These are phyloP conservation scores for Nicotiana attenuata DNA, from an alignment of 257 asterid genomes.

Conservation along the genomic window DNA sequence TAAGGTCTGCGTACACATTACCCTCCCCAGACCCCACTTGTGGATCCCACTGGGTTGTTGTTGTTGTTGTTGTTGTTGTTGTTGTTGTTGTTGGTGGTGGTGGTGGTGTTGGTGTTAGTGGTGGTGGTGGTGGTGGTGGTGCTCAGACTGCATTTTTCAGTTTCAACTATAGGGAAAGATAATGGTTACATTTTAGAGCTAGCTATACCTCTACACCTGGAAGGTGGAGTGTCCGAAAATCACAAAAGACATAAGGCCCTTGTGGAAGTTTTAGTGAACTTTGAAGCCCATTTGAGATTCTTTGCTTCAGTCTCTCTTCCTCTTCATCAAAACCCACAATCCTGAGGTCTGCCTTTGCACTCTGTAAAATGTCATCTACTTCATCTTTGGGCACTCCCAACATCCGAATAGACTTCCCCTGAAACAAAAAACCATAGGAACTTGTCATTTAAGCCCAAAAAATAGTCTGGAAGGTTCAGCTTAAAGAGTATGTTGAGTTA, in stretches of 20 bases:
- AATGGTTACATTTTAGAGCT: neutral
- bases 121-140: no score
- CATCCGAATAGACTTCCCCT: constrained; percentile 84
- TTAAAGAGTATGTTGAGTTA: neutral
- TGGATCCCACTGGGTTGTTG: no score
- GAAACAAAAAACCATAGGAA: constrained; percentile 15
- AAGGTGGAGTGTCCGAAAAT: constrained; percentile 68
- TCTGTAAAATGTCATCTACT: constrained; percentile 66
- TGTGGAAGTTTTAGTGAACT: constrained; percentile 54
- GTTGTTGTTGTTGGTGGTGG: no score
- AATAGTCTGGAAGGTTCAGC: neutral
- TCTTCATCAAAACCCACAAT: constrained; percentile 94
- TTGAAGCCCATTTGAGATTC: constrained; percentile 32
- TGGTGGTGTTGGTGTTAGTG: no score
- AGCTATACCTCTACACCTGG: constrained; percentile 74
- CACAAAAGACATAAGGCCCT: constrained; percentile 73
- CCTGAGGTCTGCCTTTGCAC: constrained; percentile 55
- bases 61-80: no score
- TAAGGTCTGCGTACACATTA: no score
- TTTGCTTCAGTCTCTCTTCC: constrained; percentile 62
- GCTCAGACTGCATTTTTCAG: neutral
- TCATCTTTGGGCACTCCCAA: constrained; percentile 81
- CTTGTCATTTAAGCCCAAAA: neutral
- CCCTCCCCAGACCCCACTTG: no score
- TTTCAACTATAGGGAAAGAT: neutral